These are phyloP conservation scores for Podospora conica DNA, from an alignment of 495 filamentous ascomycete genomes.

Conservation along the genomic window DNA sequence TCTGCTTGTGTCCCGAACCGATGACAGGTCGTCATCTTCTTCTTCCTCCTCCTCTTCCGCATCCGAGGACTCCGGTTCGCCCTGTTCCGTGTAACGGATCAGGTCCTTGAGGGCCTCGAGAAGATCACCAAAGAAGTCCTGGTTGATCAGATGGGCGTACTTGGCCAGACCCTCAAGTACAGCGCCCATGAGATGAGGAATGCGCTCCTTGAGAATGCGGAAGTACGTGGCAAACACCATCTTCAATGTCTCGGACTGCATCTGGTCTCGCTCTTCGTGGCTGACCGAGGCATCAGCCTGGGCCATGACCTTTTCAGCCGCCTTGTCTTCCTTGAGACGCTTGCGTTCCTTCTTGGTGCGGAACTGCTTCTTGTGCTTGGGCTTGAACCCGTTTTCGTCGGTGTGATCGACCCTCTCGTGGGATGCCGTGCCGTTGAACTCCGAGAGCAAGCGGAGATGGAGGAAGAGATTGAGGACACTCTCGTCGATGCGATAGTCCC, in stretches of 20 bases:
- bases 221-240: constrained; percentile 94
- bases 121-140: constrained; percentile 95
- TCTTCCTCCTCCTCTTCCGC: constrained; percentile 21
- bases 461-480: constrained; percentile 86
- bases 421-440: constrained; percentile 79
- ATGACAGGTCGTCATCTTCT: constrained; percentile 33
- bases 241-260: constrained; percentile 91
- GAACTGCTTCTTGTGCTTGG: constrained; percentile 61
- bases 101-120: constrained; percentile 91
- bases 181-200: constrained; percentile 79
- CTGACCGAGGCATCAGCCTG: constrained; percentile 85
- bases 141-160: constrained; percentile 94
- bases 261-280: constrained; percentile 85
- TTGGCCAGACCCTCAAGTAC: constrained; percentile 79
- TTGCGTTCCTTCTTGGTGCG: constrained; percentile 47
- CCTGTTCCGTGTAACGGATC: constrained; percentile 59
- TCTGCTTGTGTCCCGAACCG: constrained; percentile 62
- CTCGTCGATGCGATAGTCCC: constrained; percentile 73
- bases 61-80: constrained; percentile 26
- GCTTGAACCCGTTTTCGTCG: constrained; percentile 53
- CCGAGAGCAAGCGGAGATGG: constrained; percentile 77
- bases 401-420: constrained; percentile 60
- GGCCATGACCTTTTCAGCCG: constrained; percentile 85
- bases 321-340: constrained; percentile 72
- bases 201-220: constrained; percentile 78